A percentile compares a stretch with the other conserved stretches of the same genome.
These are phyloP conservation scores for Microcos paniculata DNA, from an alignment of 345 rosid species.

Conservation along the genomic window DNA sequence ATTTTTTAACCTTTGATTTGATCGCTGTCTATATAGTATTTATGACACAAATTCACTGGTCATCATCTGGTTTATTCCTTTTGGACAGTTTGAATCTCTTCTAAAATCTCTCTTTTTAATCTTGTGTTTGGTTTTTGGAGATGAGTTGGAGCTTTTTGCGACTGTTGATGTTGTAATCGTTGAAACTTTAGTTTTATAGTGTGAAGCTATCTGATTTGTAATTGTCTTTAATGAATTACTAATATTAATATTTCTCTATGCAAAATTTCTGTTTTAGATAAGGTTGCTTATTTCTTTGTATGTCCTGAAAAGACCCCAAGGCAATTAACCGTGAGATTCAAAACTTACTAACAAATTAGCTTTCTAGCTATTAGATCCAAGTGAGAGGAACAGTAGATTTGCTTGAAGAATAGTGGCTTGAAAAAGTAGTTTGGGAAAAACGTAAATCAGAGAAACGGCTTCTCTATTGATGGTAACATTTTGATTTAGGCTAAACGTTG, in stretches of 20 bases:
- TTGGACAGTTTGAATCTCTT: conserved; percentile 13
- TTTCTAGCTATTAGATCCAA: background rate
- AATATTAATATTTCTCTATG: background rate
- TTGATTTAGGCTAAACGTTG: no score
- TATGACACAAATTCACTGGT: conserved; percentile 7
- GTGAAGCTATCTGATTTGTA: background rate
- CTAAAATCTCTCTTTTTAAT: background rate
- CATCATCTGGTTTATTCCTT: conserved; percentile 14
- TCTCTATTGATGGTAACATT: no score
- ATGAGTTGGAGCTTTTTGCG: conserved; percentile 10
- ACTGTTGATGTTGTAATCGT: conserved; percentile 24
- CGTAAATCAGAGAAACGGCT: no score
- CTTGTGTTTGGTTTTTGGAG: background rate
- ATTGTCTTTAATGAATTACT: background rate
- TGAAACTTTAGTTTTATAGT: background rate
- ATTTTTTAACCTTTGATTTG: conserved; percentile 12
- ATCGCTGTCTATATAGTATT: conserved; percentile 19
- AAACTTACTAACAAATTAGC: no score
- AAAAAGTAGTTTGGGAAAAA: no score
- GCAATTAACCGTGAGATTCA: no score
- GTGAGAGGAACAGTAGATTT: background rate
- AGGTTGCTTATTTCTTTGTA: background rate
- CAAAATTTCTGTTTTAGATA: background rate
- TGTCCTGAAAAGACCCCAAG: no score
- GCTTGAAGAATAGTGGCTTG: background rate